Evolutionary conservation across 306 rosid genomes (phyloP).

Genomic region (Trifolium fragiferum): DNA sequence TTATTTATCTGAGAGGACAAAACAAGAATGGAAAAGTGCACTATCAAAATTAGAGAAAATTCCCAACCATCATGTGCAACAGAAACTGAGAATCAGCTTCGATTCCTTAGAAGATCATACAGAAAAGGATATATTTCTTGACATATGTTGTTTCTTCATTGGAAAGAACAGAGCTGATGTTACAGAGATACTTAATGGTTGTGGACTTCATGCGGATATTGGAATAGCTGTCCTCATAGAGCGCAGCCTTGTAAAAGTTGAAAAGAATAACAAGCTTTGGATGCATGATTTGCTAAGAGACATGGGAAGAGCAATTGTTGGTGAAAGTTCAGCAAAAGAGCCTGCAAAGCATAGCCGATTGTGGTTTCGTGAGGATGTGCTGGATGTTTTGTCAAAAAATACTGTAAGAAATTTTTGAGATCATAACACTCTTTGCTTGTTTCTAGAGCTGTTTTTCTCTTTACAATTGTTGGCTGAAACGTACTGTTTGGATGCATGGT

Average conservation of each 20-base stretch:
- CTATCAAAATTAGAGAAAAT: slow-evolving; percentile 41
- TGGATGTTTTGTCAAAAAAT: no score
- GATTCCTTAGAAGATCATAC: slow-evolving; percentile 16
- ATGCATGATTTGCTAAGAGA: slow-evolving; percentile 44
- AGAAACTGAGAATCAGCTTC: slow-evolving; percentile 32
- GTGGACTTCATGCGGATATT: slow-evolving; percentile 38
- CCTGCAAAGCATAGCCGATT: no score
- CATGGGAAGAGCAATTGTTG: slow-evolving; percentile 51
- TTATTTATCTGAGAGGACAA: slow-evolving; percentile 15
- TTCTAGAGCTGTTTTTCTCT: background rate
- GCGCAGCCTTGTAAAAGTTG: slow-evolving; percentile 39
- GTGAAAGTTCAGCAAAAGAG: background rate
- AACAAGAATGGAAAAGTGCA: slow-evolving; percentile 29
- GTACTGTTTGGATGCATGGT: background rate
- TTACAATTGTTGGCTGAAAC: background rate
- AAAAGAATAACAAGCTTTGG: slow-evolving; percentile 26
- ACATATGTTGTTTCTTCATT: slow-evolving; percentile 49
- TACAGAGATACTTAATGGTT: slow-evolving; percentile 36
- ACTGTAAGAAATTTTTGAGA: background rate
- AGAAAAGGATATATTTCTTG: slow-evolving; percentile 44
- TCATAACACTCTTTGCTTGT: background rate
- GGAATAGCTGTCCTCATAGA: slow-evolving; percentile 41
- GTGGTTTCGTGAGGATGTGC: no score
- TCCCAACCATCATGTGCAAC: slow-evolving; percentile 39
- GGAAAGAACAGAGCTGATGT: slow-evolving; percentile 36